phyloP scores from a whole-genome alignment of 2,329 filamentous ascomycete species.

The Claviceps sp. region DNA sequence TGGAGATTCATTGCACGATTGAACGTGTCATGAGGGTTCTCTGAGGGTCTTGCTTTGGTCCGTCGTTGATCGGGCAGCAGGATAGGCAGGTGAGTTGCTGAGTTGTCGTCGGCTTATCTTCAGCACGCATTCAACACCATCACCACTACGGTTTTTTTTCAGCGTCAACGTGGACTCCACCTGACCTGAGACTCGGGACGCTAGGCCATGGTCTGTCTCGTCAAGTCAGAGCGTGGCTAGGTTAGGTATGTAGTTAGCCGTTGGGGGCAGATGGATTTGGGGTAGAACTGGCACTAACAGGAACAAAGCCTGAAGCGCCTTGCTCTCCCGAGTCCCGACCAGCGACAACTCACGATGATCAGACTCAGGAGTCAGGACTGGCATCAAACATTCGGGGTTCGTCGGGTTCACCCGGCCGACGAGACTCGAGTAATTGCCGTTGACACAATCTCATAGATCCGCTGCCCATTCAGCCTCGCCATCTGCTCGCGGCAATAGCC shows the following conservation, averaged over 20 bases:
- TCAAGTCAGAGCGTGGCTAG: background rate
- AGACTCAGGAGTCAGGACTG: background rate
- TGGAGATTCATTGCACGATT: constrained; percentile 3
- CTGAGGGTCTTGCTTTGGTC: background rate
- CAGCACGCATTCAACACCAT: background rate
- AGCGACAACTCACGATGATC: background rate
- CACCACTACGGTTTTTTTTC: background rate
- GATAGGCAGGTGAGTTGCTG: background rate
- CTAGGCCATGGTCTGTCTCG: background rate
- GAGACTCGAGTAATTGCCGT: background rate
- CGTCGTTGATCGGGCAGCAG: background rate
- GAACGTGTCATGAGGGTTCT: background rate
- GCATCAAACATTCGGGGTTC: background rate
- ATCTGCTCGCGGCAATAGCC: constrained; percentile 9
- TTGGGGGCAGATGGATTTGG: background rate
- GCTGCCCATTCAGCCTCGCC: constrained; percentile 1
- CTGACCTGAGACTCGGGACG: background rate
- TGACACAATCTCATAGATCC: background rate
- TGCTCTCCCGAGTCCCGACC: background rate
- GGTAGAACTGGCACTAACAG: background rate
- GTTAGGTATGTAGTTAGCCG: background rate
- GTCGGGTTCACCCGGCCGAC: background rate
- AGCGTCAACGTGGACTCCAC: background rate
- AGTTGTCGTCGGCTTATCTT: background rate
- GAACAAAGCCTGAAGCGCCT: background rate